Evolutionary conservation across 441 rosid species (phyloP).

Genomic region (Gossypium davidsonii): DNA sequence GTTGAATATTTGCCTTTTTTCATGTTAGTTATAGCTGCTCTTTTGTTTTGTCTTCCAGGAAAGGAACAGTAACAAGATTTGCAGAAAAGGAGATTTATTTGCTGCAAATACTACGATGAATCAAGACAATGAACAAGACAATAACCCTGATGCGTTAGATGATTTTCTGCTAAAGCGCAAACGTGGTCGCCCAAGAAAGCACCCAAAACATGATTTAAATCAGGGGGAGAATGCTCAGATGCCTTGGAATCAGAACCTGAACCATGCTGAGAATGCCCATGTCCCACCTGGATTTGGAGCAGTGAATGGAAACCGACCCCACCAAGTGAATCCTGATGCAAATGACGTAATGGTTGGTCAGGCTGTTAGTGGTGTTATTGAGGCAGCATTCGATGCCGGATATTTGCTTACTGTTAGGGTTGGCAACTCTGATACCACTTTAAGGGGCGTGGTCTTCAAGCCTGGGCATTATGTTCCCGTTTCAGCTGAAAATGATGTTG

Average conservation of each 20-base stretch:
- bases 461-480: constrained; percentile 56
- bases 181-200: constrained; percentile 89
- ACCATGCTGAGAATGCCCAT: not conserved
- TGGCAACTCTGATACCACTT: constrained; percentile 47
- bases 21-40: not conserved
- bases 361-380: constrained; percentile 52
- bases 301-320: constrained; percentile 29
- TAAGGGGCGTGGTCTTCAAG: constrained; percentile 65
- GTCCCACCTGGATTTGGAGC: constrained; percentile 32
- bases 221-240: constrained; percentile 6
- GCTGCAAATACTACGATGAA: constrained; percentile 36
- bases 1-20: not conserved
- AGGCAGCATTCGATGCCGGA: constrained; percentile 65
- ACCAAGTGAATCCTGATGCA: constrained; percentile 25
- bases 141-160: constrained; percentile 35
- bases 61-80: constrained; percentile 9
- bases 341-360: constrained; percentile 41
- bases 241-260: constrained; percentile 24
- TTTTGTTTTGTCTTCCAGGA: constrained; percentile 21
- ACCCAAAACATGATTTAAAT: constrained; percentile 28
- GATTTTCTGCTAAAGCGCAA: constrained; percentile 50
- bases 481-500: constrained; percentile 49
- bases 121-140: constrained; percentile 36
- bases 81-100: constrained; percentile 8
- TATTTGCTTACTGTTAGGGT: constrained; percentile 59